These are phyloP conservation scores for Mortierella sp. DNA, from an alignment of 371 early-diverging fungal species.

Conservation along the genomic window DNA sequence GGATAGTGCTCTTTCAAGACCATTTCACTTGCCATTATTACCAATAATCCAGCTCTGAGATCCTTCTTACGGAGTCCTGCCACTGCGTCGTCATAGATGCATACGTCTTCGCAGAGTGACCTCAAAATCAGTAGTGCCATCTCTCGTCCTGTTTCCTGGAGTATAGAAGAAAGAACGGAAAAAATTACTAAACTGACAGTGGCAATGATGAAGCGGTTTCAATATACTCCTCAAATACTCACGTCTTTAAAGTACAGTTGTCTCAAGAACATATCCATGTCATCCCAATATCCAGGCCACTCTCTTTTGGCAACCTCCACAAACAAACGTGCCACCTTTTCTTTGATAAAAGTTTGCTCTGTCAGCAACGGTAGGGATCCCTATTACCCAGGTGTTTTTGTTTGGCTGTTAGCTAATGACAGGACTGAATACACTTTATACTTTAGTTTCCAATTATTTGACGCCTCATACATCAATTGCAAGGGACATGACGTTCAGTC, in stretches of 20 bases:
- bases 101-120: constrained; percentile 66
- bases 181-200: background rate
- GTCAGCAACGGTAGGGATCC: constrained; percentile 23
- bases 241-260: constrained; percentile 59
- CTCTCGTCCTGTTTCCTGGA: constrained; percentile 58
- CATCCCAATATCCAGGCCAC: constrained; percentile 69
- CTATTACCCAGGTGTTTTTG: constrained; percentile 5
- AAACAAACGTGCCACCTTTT: constrained; percentile 62
- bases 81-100: constrained; percentile 66
- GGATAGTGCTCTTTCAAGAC: constrained; percentile 53
- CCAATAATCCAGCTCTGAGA: constrained; percentile 61
- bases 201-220: background rate
- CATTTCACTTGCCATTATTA: constrained; percentile 48
- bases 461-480: constrained; percentile 47
- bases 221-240: constrained; percentile 14
- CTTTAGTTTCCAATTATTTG: background rate
- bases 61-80: constrained; percentile 64
- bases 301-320: constrained; percentile 68
- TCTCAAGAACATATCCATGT: constrained; percentile 61
- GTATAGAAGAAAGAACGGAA: too few relatives aligned
- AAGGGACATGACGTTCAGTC: constrained; percentile 51
- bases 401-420: background rate
- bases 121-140: constrained; percentile 60
- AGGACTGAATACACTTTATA: background rate
- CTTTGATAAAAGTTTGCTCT: constrained; percentile 59